Conservation (phyloP, 2,329 filamentous ascomycete genomes). For the Aspergillus sp. region DNA sequence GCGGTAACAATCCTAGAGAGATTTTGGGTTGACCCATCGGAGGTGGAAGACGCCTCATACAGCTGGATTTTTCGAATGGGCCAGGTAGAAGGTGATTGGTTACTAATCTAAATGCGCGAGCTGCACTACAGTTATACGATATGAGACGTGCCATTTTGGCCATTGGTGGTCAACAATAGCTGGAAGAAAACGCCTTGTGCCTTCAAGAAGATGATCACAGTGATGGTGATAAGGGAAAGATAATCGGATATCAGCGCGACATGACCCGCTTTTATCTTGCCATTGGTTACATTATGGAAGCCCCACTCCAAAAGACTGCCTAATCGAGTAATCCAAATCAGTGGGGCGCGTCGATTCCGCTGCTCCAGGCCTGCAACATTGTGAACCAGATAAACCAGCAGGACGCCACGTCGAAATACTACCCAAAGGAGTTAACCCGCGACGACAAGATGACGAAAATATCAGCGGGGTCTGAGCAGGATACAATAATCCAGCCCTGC, state of each 20-base stretch:
- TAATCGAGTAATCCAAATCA: neutral
- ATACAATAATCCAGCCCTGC: no score
- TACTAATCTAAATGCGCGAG: constrained; percentile 5
- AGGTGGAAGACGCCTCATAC: neutral
- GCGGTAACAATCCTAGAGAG: constrained; percentile 21
- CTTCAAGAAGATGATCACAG: no score
- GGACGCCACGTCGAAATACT: neutral
- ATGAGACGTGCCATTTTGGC: no score
- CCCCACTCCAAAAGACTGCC: constrained; percentile 5
- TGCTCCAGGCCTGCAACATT: no score
- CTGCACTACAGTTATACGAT: no score
- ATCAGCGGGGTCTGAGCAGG: no score
- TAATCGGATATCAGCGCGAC: no score
- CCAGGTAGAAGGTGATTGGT: constrained; percentile 15
- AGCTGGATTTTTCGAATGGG: constrained; percentile 16
- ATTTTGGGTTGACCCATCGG: constrained; percentile 15
- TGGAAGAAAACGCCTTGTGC: no score
- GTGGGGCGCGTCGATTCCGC: no score
- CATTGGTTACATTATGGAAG: neutral
- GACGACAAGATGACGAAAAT: neutral
- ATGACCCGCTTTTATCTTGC: neutral
- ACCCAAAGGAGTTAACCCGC: neutral
- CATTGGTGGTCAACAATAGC: no score
- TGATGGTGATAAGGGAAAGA: no score
- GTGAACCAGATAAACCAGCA: neutral